A percentile compares a stretch with the other conserved stretches of the same genome.
phyloP scores from a whole-genome alignment of 2,329 filamentous ascomycete species.

The Colletotrichum agaves region DNA sequence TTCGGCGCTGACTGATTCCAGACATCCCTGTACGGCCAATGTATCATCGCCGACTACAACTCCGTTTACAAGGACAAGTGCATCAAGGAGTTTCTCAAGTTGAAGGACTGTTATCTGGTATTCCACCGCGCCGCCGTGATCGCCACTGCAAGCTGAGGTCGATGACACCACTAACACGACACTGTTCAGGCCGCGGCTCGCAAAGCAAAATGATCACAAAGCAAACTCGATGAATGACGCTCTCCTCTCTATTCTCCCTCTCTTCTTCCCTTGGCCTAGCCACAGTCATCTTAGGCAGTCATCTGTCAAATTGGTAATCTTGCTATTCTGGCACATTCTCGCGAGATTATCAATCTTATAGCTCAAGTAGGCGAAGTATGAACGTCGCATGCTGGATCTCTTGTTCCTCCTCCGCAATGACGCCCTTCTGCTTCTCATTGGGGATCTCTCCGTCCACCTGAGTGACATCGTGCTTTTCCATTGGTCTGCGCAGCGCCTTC shows the following conservation, averaged over 20 bases:
- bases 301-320: background rate
- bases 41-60: constrained; percentile 90
- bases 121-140: constrained; percentile 41
- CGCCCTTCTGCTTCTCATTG: constrained; percentile 38
- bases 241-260: background rate
- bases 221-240: background rate
- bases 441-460: constrained; percentile 39
- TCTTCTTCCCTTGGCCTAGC: background rate
- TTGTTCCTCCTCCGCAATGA: constrained; percentile 86
- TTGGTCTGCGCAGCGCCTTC: constrained; percentile 76
- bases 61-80: constrained; percentile 93
- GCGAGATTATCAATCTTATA: constrained; percentile 57
- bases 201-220: constrained; percentile 12
- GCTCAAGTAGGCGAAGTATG: constrained; percentile 78
- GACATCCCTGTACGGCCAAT: constrained; percentile 90
- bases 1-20: constrained; percentile 49
- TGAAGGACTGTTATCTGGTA: constrained; percentile 92
- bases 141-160: too few species aligned
- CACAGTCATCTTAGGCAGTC: background rate
- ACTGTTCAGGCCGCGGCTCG: constrained; percentile 30
- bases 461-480: constrained; percentile 61
- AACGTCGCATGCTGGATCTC: constrained; percentile 87
- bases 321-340: background rate
- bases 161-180: background rate
- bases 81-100: constrained; percentile 80